phyloP scores from a whole-genome alignment of 176 grass and related monocot species.

The Ampelocalamus luodianensis region DNA sequence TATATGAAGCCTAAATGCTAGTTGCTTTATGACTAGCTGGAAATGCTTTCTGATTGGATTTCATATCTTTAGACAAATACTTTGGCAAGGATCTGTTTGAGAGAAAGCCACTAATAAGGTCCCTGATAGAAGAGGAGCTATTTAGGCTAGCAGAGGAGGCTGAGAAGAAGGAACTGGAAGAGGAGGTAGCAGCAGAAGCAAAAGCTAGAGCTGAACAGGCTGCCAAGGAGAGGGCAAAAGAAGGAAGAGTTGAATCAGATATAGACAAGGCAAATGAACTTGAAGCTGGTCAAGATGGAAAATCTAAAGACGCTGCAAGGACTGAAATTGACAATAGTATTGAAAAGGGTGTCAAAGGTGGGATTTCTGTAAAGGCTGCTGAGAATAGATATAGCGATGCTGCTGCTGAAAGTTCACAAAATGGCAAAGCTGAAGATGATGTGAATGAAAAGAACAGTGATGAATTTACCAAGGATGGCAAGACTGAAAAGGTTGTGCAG shows the following conservation, averaged over 20 bases:
- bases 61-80: slow-evolving; percentile 57
- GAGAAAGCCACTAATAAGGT: slow-evolving; percentile 59
- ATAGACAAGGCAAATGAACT: slow-evolving; percentile 23
- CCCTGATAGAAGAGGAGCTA: slow-evolving; percentile 63
- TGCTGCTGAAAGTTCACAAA: slow-evolving; percentile 26
- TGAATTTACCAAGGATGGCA: background rate
- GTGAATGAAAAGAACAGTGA: slow-evolving; percentile 1
- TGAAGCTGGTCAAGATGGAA: slow-evolving; percentile 19
- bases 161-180: slow-evolving; percentile 60
- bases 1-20: slow-evolving; percentile 24
- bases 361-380: slow-evolving; percentile 7
- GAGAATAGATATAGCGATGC: slow-evolving; percentile 3
- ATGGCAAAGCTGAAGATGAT: background rate
- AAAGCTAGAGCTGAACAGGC: slow-evolving; percentile 46
- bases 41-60: slow-evolving; percentile 38
- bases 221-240: slow-evolving; percentile 19
- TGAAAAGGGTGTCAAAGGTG: background rate
- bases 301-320: slow-evolving; percentile 28
- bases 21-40: slow-evolving; percentile 11
- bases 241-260: slow-evolving; percentile 28
- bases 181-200: slow-evolving; percentile 42
- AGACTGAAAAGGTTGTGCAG: slow-evolving; percentile 12
- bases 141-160: slow-evolving; percentile 58
- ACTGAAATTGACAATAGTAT: background rate
- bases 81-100: slow-evolving; percentile 61